A percentile compares a stretch with the other conserved stretches of the same genome.
Conservation (phyloP, 768 basidiomycete species). For the Tulasnella sp. region DNA sequence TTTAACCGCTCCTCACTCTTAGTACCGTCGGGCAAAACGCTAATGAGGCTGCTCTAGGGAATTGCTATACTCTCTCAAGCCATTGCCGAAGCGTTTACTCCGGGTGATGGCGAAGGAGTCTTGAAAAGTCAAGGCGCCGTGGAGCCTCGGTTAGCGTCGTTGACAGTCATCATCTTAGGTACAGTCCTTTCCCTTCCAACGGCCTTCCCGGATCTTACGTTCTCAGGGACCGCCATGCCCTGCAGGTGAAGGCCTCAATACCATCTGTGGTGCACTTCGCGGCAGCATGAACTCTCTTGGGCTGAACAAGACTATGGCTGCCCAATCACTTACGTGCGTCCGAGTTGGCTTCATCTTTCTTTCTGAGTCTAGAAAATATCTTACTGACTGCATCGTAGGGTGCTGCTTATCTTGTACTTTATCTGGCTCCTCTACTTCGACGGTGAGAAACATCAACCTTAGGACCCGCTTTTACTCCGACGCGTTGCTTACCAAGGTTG, state of each 20-base stretch:
- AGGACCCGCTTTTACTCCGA: background rate
- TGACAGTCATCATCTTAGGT: background rate
- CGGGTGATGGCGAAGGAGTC: background rate
- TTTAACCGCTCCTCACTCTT: background rate
- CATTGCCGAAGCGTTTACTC: background rate
- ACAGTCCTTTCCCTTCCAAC: background rate
- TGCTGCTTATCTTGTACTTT: background rate
- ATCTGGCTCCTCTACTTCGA: conserved; percentile 14
- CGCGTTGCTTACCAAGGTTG: background rate
- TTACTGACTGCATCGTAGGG: background rate
- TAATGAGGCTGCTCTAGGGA: background rate
- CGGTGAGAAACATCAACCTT: background rate
- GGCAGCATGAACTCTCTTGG: background rate
- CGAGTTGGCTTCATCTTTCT: background rate
- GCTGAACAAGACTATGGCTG: background rate
- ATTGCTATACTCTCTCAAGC: background rate
- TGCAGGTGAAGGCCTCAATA: conserved; percentile 1
- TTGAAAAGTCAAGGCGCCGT: background rate
- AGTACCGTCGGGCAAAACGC: background rate
- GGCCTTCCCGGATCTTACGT: background rate
- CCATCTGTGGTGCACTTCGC: background rate
- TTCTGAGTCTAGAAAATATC: background rate
- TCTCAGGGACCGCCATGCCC: background rate
- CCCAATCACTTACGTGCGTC: background rate
- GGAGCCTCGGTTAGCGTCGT: background rate